A percentile compares a stretch with the other conserved stretches of the same genome.
phyloP scores from a whole-genome alignment of 2,329 filamentous ascomycete species.

The Hymenoscyphus linearis region DNA sequence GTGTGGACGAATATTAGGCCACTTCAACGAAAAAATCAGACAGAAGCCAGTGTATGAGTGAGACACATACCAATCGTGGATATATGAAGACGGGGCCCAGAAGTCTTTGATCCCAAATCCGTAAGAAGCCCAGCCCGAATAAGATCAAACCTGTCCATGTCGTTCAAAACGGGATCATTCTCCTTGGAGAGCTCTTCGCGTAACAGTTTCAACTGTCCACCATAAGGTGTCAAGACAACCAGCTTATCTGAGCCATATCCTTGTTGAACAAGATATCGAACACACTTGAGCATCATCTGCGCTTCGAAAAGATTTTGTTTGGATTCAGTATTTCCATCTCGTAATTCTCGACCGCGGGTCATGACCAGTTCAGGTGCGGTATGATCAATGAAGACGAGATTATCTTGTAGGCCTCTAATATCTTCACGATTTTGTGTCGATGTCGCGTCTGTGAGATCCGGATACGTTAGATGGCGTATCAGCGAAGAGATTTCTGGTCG shows the following conservation, averaged over 20 bases:
- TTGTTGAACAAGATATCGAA: constrained; percentile 66
- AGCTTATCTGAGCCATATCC: constrained; percentile 61
- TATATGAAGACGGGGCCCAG: constrained; percentile 50
- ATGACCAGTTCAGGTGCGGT: constrained; percentile 45
- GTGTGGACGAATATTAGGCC: not conserved
- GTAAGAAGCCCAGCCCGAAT: constrained; percentile 57
- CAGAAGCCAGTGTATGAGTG: not conserved
- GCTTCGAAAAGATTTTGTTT: constrained; percentile 63
- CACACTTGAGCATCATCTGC: constrained; percentile 57
- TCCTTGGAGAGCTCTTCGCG: constrained; percentile 46
- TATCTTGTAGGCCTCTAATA: constrained; percentile 52
- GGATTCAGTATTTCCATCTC: constrained; percentile 45
- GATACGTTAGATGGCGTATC: constrained; percentile 55
- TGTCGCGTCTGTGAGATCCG: constrained; percentile 49
- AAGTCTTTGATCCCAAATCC: constrained; percentile 43
- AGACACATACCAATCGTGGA: constrained; percentile 61
- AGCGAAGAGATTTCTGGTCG: constrained; percentile 60
- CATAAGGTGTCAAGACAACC: constrained; percentile 67
- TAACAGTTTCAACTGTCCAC: constrained; percentile 61
- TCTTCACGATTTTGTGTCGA: constrained; percentile 42
- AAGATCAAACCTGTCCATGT: constrained; percentile 61
- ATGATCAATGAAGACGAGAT: constrained; percentile 65
- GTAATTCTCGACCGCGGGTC: constrained; percentile 39
- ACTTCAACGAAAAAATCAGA: not conserved
- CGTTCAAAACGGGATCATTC: constrained; percentile 62